Base-by-base conservation (phyloP, 2,329 filamentous ascomycete genomes). In the Xylaria sp. region DNA sequence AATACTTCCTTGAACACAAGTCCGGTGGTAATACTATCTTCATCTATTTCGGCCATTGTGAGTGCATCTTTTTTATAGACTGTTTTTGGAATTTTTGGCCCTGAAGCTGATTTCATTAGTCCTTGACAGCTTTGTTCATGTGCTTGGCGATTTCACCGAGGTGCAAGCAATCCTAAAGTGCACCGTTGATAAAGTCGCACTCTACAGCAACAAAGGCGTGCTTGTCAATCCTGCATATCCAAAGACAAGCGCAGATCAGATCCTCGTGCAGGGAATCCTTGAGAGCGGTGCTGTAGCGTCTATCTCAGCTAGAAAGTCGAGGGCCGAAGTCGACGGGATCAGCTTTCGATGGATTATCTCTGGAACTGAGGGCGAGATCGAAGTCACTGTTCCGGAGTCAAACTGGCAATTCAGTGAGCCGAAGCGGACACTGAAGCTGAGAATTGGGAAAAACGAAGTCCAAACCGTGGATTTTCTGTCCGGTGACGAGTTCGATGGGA, bases 331-430 rank as follows among this genome's bases (percentile, higher is more conserved):
- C 7, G 75, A 78, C 54, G 71, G 64, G 4, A 65, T 65, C n/a
- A 70, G 68, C 9, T 59, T 78, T 24, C 75, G 74, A 14, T 82
- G 80, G 79, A 65, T 77, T 32, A 81, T 82, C 64, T 76, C 77
- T 1, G 81, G 80, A 17, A 79, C 76, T 6, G 72, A 80, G 58
- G 80, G 80, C 0, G 79, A 81, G 72, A 72, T 80, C 17, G 76
- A 78, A 56, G 45, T 78, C 27, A 71, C 71, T 3, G 55, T 71
- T 7, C 71, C 70, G 4, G 36, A 67, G 21, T 3, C 27, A 17
- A n/a, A 54, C 4, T 75, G 73, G 74, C 75, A 78, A 64, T 58
- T 60, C 0, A 67, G 65, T 17, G 21, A 59, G 4, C 42, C 65
- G 0, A 42, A 36, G 50, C 60, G 68, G 14, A 72, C 68, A 6